Percentiles rank a stretch among this genome's conserved stretches.
Evolutionary conservation across 139 green algal genomes (phyloP).

Genomic region (Astrephomene gubernaculifera): DNA sequence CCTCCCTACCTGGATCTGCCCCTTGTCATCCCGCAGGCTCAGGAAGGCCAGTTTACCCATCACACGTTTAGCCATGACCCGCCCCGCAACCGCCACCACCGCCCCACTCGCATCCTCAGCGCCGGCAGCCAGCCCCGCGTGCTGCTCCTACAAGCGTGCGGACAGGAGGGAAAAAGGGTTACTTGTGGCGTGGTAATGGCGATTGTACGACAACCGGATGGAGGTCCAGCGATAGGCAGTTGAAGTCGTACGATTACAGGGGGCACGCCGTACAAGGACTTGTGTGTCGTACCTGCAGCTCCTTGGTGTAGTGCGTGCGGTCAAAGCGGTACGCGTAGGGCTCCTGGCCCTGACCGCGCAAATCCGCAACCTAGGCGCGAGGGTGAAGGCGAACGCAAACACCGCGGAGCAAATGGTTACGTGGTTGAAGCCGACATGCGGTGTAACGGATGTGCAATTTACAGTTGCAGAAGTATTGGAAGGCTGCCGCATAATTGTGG

Average conservation of each 20-base stretch:
- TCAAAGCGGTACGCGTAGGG: constrained; percentile 95
- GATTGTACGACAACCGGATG: not conserved
- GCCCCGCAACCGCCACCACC: constrained; percentile 86
- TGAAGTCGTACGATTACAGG: not conserved
- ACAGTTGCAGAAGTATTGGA: not conserved
- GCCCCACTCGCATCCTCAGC: constrained; percentile 51
- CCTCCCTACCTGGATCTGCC: constrained; percentile 83
- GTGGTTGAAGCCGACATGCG: not conserved
- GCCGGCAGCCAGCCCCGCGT: constrained; percentile 72
- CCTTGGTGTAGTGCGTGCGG: constrained; percentile 82
- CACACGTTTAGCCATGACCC: constrained; percentile 88
- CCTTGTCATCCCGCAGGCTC: constrained; percentile 86
- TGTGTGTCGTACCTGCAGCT: constrained; percentile 76
- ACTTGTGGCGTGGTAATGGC: not conserved
- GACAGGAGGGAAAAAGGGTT: not conserved
- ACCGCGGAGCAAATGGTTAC: not conserved
- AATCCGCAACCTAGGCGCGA: constrained; percentile 76
- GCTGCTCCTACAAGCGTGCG: constrained; percentile 53
- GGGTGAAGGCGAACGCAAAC: not conserved
- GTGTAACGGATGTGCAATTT: not conserved
- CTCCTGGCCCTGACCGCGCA: constrained; percentile 78
- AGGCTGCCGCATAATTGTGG: not conserved
- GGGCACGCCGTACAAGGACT: not conserved
- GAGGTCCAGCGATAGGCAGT: not conserved
- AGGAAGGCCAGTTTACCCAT: constrained; percentile 99